A percentile compares a stretch with the other conserved stretches of the same genome.
phyloP scores from a whole-genome alignment of 192 early-diverging fungal genomes.

The Coemansia sp. region DNA sequence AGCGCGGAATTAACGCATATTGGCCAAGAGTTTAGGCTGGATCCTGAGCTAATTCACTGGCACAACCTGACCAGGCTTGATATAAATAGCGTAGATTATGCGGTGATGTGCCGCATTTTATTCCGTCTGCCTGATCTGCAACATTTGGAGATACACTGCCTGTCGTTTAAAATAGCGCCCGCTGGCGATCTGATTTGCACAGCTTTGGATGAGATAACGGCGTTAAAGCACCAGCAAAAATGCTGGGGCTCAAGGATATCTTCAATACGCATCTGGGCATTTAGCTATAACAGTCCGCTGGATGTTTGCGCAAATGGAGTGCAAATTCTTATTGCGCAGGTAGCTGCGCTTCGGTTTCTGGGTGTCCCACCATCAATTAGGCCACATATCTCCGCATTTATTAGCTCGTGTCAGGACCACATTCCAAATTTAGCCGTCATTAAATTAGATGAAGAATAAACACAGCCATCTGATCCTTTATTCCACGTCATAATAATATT shows the following conservation, averaged over 20 bases:
- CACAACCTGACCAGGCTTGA: background rate
- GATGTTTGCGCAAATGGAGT: background rate
- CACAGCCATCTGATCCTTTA: no score
- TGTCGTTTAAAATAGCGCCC: background rate
- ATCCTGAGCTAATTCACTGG: background rate
- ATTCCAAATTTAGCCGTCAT: no score
- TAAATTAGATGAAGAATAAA: no score
- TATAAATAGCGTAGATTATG: background rate
- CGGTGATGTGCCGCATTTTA: background rate
- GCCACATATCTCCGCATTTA: no score
- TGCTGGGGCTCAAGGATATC: background rate
- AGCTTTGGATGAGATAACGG: no score
- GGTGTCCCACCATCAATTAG: no score
- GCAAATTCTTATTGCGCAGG: background rate
- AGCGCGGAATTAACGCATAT: no score
- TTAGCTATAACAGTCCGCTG: background rate
- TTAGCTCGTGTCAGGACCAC: no score
- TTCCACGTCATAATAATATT: no score
- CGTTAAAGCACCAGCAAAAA: no score
- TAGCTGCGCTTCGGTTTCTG: background rate
- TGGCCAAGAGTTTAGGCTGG: no score
- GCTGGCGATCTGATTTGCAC: background rate
- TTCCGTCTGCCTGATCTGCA: background rate
- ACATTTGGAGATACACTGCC: background rate
- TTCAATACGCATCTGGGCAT: background rate